Conservation (phyloP, 2,329 filamentous ascomycete genomes). For the Nemania sp. region DNA sequence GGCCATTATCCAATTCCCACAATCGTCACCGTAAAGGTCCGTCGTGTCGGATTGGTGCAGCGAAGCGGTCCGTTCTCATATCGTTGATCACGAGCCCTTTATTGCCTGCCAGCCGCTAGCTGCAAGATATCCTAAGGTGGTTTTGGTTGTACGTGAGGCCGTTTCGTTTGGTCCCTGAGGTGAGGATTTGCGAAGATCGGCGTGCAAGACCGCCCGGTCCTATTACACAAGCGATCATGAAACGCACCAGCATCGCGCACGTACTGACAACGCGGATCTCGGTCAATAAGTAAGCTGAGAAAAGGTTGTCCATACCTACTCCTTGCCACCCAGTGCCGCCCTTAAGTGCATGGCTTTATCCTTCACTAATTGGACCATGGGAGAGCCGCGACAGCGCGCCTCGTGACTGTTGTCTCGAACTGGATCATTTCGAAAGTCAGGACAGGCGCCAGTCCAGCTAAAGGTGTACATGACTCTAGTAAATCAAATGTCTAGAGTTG, state of each 20-base stretch:
- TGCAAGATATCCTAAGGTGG: not conserved
- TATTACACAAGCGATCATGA: constrained; percentile 8
- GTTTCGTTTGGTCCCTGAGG: not conserved
- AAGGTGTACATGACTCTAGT: not conserved
- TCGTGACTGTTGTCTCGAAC: constrained; percentile 20
- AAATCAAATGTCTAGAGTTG: constrained; percentile 1
- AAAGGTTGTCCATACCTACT: not conserved
- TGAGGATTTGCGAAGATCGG: constrained; percentile 11
- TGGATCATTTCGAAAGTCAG: constrained; percentile 3
- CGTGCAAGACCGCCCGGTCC: not conserved
- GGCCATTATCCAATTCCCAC: constrained; percentile 4
- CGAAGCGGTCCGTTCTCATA: constrained; percentile 8
- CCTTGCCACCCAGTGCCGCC: constrained; percentile 21
- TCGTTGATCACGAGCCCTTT: not conserved
- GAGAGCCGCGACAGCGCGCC: constrained; percentile 16
- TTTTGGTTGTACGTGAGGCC: constrained; percentile 1
- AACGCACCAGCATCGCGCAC: constrained; percentile 6
- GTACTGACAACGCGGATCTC: constrained; percentile 1
- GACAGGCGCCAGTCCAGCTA: not conserved
- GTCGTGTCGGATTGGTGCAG: constrained; percentile 2
- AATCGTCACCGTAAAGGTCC: constrained; percentile 6
- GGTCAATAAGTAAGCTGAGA: constrained; percentile 6
- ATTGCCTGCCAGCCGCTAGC: constrained; percentile 1
- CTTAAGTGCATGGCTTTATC: constrained; percentile 1
- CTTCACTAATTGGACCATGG: constrained; percentile 2